Evolutionary conservation across 2,329 filamentous ascomycete species (phyloP), one percentile per base, ranked within the genome.

Genomic region (Botryotinia narcissicola): DNA sequence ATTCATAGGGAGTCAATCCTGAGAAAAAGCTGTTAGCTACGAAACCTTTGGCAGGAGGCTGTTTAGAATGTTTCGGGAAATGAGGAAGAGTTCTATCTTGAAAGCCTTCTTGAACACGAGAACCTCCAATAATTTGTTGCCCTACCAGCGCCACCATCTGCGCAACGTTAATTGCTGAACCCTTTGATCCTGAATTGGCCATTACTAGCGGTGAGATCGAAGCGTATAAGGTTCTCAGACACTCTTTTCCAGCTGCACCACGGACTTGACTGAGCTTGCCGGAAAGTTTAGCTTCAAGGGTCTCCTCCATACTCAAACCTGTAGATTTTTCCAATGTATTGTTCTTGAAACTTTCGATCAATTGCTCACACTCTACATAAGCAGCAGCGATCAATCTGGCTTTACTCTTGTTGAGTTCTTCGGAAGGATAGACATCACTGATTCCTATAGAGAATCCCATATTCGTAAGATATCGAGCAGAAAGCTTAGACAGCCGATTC

Each of bases 91-190:
- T 98, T 79, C 96, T 90, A 82, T 98, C 95, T 81, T 98, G 95
- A 84, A 99, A 99, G 10, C 96, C 96, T 83, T 99, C 94, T 62
- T 93, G 89, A 46, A 99, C 95, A 88, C 96, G 95, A 80, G 93
- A 90, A 67, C 94, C 94, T 74, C 93, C 93, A 79, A 99, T 98
- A 88, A 98, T 98, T 79, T 99, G 96, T 83, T 99, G 96, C 69
- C 96, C 96, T 81, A 99, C 96, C 74, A 95, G 91, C 73, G 96
- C 95, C 81, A 98, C 93, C 96, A 99, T 99, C 85, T 99, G 96
- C 14, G 96, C 96, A 48, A 99, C 96, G 86, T 99, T 99, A 86
- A 99, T 97, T 79, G 93, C 92, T 8, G 94, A 97, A 81, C 96
- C 96, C 83, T 99, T 99, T 71, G 95, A 98, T 67, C 96, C 96